phyloP scores from a whole-genome alignment of 108 stramenopile species.

The Skeletonema potamos region DNA sequence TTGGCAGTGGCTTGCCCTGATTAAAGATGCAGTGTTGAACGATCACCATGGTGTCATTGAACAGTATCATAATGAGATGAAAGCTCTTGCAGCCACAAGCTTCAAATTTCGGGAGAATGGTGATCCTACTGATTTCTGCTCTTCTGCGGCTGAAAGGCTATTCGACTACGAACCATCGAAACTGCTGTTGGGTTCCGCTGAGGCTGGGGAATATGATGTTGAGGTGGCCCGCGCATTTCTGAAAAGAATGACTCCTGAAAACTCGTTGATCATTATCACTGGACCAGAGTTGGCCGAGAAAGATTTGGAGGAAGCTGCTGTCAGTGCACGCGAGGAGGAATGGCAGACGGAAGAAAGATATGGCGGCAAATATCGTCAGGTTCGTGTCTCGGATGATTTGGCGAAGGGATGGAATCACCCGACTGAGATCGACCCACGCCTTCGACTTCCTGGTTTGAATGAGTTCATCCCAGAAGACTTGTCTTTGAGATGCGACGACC shows the following conservation, averaged over 20 bases:
- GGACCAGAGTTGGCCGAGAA: constrained; percentile 57
- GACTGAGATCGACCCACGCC: constrained; percentile 48
- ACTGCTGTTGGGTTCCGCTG: constrained; percentile 53
- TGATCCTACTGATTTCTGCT: constrained; percentile 82
- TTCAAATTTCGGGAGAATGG: constrained; percentile 85
- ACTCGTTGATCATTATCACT: constrained; percentile 65
- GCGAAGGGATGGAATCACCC: constrained; percentile 65
- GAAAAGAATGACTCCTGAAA: constrained; percentile 70
- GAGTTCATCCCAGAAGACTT: constrained; percentile 82
- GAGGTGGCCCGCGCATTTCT: constrained; percentile 66
- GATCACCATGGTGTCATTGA: constrained; percentile 53
- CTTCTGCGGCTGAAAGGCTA: constrained; percentile 66
- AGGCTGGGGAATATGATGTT: constrained; percentile 58
- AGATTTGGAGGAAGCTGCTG: constrained; percentile 25
- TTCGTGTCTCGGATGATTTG: constrained; percentile 48
- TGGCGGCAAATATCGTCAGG: constrained; percentile 78
- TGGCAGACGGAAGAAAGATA: constrained; percentile 89
- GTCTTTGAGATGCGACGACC: constrained; percentile 74
- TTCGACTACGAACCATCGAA: constrained; percentile 67
- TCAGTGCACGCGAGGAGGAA: constrained; percentile 12
- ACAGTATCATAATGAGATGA: constrained; percentile 76
- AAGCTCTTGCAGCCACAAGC: constrained; percentile 58
- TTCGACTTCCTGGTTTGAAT: constrained; percentile 77
- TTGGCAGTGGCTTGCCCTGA: constrained; percentile 81
- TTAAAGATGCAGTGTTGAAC: constrained; percentile 54